These are phyloP conservation scores for Lipomyces starkeyi DNA, from an alignment of 805 yeast species.

Conservation along the genomic window DNA sequence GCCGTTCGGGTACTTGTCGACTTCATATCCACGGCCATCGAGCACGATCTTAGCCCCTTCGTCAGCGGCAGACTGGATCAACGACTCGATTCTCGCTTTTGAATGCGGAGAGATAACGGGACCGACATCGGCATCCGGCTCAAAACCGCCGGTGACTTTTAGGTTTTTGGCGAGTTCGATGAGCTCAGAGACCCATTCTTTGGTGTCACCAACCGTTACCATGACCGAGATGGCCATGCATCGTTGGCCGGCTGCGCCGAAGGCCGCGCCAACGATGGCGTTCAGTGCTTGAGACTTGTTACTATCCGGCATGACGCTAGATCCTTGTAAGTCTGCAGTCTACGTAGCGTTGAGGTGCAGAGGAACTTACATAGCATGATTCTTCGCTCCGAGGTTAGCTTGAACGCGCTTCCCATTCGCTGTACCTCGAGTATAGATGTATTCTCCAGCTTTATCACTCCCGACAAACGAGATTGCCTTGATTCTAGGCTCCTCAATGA, in stretches of 20 bases:
- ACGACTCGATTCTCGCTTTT: slow-evolving; percentile 58
- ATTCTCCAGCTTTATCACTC: slow-evolving; percentile 77
- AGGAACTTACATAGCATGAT: slow-evolving; percentile 60
- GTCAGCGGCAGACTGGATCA: slow-evolving; percentile 62
- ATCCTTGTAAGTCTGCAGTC: not conserved
- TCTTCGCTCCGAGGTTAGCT: slow-evolving; percentile 80
- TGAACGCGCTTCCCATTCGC: slow-evolving; percentile 76
- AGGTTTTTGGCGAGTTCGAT: slow-evolving; percentile 62
- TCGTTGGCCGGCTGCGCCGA: slow-evolving; percentile 86
- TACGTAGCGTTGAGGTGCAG: not conserved
- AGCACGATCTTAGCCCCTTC: slow-evolving; percentile 68
- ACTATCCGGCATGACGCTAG: slow-evolving; percentile 67
- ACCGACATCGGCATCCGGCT: slow-evolving; percentile 66
- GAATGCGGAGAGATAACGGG: slow-evolving; percentile 72
- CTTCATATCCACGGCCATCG: slow-evolving; percentile 64
- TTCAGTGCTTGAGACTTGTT: slow-evolving; percentile 66
- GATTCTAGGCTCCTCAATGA: slow-evolving; percentile 73
- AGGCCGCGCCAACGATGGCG: slow-evolving; percentile 75
- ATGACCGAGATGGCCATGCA: slow-evolving; percentile 80
- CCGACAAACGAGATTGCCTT: slow-evolving; percentile 82
- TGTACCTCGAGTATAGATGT: slow-evolving; percentile 69
- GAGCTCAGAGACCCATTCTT: slow-evolving; percentile 67
- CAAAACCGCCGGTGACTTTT: slow-evolving; percentile 70
- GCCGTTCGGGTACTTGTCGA: slow-evolving; percentile 61
- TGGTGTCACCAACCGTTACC: slow-evolving; percentile 71